Conservation (phyloP, 129 eudicot genomes). For the Flaveria bidentis region DNA sequence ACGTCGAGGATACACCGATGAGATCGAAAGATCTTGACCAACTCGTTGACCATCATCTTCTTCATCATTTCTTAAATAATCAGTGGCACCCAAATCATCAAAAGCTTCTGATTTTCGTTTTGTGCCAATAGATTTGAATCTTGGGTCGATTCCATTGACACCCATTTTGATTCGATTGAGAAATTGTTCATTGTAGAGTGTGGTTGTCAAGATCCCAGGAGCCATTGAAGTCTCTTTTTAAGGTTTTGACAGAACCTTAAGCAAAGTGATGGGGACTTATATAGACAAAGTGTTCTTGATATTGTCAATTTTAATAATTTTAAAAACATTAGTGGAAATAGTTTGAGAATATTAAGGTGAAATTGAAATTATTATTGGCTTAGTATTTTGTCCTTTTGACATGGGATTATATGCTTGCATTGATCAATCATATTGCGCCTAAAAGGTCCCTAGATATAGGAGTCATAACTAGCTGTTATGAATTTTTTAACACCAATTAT, state of each 20-base stretch:
- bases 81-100: constrained; percentile 21
- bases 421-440: constrained; percentile 19
- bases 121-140: constrained; percentile 20
- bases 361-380: neutral
- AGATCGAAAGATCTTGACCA: constrained; percentile 30
- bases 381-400: constrained; percentile 4
- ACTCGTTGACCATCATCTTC: constrained; percentile 7
- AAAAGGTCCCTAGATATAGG: constrained; percentile 12
- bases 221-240: constrained; percentile 38
- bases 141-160: constrained; percentile 32
- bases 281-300: constrained; percentile 30
- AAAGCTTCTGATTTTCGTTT: constrained; percentile 33
- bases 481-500: too few species aligned
- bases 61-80: neutral
- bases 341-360: too few species aligned
- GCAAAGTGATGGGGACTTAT: constrained; percentile 26
- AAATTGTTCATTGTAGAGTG: constrained; percentile 33
- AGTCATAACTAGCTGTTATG: neutral
- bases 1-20: constrained; percentile 21
- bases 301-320: neutral
- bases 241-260: constrained; percentile 49
- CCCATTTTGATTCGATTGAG: constrained; percentile 17
- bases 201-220: constrained; percentile 33
- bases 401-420: constrained; percentile 13
- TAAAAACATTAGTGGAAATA: neutral